phyloP scores from a whole-genome alignment of 805 yeast genomes.

The Yarrowia bubula region DNA sequence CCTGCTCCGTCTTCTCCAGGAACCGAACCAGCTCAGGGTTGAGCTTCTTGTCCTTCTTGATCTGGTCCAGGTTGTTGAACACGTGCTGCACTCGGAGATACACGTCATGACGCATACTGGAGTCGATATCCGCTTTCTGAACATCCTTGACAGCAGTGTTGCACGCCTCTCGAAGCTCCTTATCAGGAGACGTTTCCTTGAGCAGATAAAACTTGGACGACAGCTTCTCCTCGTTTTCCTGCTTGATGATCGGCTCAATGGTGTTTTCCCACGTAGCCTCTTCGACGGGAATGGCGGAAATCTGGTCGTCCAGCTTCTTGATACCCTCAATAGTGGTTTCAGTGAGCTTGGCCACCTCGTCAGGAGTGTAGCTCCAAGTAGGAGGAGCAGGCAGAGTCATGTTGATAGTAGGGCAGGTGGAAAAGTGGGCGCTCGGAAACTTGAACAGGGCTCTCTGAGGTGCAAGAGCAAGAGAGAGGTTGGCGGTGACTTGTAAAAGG shows the following conservation, averaged over 20 bases:
- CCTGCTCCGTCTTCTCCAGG: constrained; percentile 55
- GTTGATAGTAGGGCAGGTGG: neutral
- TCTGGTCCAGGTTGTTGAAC: constrained; percentile 37
- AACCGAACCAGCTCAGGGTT: constrained; percentile 58
- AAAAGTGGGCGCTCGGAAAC: neutral
- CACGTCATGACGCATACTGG: constrained; percentile 63
- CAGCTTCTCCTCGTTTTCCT: constrained; percentile 50
- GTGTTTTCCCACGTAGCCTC: constrained; percentile 58
- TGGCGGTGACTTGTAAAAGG: constrained; percentile 16
- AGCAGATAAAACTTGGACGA: constrained; percentile 59
- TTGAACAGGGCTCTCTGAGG: constrained; percentile 7
- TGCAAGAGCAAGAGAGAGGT: constrained; percentile 4
- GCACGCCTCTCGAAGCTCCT: constrained; percentile 68
- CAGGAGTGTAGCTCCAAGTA: constrained; percentile 60
- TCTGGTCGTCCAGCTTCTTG: constrained; percentile 49
- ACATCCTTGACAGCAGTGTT: constrained; percentile 58
- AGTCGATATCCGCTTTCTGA: constrained; percentile 59
- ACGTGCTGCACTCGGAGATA: constrained; percentile 58
- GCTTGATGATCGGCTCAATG: constrained; percentile 51
- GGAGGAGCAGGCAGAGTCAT: constrained; percentile 39
- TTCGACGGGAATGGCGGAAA: constrained; percentile 46
- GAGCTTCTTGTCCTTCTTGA: constrained; percentile 32
- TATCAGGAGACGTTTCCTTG: constrained; percentile 66
- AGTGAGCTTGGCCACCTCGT: constrained; percentile 46
- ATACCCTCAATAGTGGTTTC: constrained; percentile 47